Base-by-base conservation (phyloP, 495 filamentous ascomycete genomes). In the Penicillium lagena region DNA sequence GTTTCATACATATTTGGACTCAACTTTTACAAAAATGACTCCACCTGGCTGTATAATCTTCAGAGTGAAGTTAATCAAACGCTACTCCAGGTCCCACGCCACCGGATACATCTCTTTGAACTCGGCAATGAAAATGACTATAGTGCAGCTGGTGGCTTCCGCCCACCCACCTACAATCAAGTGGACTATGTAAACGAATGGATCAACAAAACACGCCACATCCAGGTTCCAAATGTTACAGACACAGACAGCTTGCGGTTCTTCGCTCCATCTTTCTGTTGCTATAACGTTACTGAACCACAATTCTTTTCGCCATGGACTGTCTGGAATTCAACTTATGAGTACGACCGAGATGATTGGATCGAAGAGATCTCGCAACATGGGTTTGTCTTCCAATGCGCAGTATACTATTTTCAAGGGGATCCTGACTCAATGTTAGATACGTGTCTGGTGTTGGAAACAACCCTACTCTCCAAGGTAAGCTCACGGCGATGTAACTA, bases 61-160 rank as follows among this genome's bases (percentile, higher is more conserved):
- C 17, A 17, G 17, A 17, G 17, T 17, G 17, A 17, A 17, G 17
- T 17, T 17, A 38, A 12, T 49, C 50, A 7, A 52, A 46, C 31
- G 37, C 28, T 2, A 27, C 46, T 1, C 39, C 53, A 15, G 46
- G 54, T 7, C 13, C 39, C 7, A 17, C 1, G 1, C 17, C 1
- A 17, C 17, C 37, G 46, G 6, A 27, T 57, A 12, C 37, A 47
- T 2, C 47, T 50, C 0, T 53, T 36, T 5, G 54, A 57, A 13
- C 9, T 57, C 9, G 54, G 54, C 9, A 57, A 57, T 22, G 54
- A 57, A 27, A 42, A 35, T 22, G 45, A 57, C 37, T 43, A 17
- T 17, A 17, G 43, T 37, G 43, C 40, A 7, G 32, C 41, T 7
- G 31, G 22, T 0, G 32, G 38, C 4, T 57, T 50, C 17, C 44